These are phyloP conservation scores for Trichophyton verrucosum DNA, from an alignment of 2,329 filamentous ascomycete species.

Conservation along the genomic window DNA sequence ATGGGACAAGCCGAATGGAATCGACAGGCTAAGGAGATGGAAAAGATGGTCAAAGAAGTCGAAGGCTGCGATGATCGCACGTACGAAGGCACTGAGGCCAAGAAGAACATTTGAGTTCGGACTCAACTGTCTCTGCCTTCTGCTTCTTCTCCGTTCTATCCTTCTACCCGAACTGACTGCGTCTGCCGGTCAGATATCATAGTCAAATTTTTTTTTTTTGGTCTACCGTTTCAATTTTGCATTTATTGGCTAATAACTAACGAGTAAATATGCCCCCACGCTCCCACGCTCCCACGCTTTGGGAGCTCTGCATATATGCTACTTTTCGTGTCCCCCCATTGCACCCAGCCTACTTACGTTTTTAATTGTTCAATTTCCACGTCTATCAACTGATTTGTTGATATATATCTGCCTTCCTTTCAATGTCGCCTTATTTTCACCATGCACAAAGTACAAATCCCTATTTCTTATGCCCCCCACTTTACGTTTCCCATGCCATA, in stretches of 20 bases:
- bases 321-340: too few species aligned
- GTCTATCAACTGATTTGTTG: too few species aligned
- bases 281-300: not conserved
- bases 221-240: not conserved
- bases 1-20: constrained; percentile 72
- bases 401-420: not conserved
- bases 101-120: constrained; percentile 25
- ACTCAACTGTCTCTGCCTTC: too few species aligned
- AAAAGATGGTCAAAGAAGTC: constrained; percentile 62
- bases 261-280: not conserved
- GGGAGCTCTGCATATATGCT: too few species aligned
- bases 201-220: not conserved
- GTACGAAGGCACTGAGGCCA: constrained; percentile 25
- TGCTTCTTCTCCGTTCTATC: not conserved
- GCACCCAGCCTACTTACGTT: too few species aligned
- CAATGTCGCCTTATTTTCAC: not conserved
- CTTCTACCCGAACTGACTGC: not conserved
- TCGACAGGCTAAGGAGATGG: constrained; percentile 63
- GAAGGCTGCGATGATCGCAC: constrained; percentile 43
- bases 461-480: not conserved
- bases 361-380: too few species aligned
- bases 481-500: not conserved
- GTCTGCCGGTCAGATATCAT: constrained; percentile 11
- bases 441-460: not conserved
- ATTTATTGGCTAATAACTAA: not conserved